Conservation (phyloP, 345 rosid species). For the Populus deltoides region DNA sequence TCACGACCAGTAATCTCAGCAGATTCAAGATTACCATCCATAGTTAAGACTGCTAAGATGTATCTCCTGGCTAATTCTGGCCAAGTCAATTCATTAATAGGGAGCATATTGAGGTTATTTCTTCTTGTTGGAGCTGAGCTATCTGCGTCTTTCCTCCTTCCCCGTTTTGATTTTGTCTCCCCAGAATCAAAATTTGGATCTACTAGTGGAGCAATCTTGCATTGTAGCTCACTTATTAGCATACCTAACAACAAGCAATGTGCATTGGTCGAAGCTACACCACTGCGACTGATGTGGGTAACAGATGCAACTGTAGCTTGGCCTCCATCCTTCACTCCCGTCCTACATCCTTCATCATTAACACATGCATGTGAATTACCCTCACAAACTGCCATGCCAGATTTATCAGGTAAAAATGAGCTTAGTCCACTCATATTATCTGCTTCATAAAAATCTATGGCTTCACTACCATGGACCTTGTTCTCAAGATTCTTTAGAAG, state of each 20-base stretch:
- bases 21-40: conserved; percentile 89
- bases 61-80: conserved; percentile 93
- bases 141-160: conserved; percentile 78
- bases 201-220: conserved; percentile 83
- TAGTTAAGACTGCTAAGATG: conserved; percentile 64
- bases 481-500: conserved; percentile 32
- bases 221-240: conserved; percentile 78
- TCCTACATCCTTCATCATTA: conserved; percentile 43
- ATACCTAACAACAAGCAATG: conserved; percentile 67
- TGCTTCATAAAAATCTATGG: conserved; percentile 24
- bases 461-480: conserved; percentile 34
- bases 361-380: conserved; percentile 37
- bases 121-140: conserved; percentile 51
- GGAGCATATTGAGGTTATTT: conserved; percentile 69
- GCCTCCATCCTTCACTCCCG: conserved; percentile 31
- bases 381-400: conserved; percentile 22
- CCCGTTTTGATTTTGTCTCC: conserved; percentile 71
- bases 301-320: conserved; percentile 34
- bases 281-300: conserved; percentile 39
- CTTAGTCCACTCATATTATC: conserved; percentile 29
- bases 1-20: conserved; percentile 76
- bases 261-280: conserved; percentile 55
- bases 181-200: conserved; percentile 91
- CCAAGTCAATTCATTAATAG: conserved; percentile 89
- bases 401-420: conserved; percentile 31